Conservation (phyloP, 768 basidiomycete genomes). For the Calocera viscosa region DNA sequence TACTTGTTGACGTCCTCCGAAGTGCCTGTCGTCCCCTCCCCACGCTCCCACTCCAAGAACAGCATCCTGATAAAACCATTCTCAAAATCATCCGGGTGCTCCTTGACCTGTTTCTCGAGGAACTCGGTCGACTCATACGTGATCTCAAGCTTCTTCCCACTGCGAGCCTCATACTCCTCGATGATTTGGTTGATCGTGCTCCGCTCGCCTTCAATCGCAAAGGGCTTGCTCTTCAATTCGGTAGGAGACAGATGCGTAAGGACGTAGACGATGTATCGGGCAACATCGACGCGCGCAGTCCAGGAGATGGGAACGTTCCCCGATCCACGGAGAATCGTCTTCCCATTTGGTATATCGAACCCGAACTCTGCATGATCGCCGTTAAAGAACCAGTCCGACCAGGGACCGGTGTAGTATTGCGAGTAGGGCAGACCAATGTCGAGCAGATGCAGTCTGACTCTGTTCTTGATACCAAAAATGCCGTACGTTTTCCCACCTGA, state of each 20-base stretch:
- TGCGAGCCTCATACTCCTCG: slow-evolving; percentile 16
- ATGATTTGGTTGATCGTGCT: slow-evolving; percentile 18
- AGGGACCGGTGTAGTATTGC: slow-evolving; percentile 17
- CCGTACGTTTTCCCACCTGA: background rate
- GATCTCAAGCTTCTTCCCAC: slow-evolving; percentile 17
- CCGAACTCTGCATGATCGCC: background rate
- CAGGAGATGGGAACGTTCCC: slow-evolving; percentile 17
- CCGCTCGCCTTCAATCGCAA: background rate
- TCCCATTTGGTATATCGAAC: background rate
- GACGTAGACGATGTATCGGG: slow-evolving; percentile 18
- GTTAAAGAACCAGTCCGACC: slow-evolving; percentile 9
- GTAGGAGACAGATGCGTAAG: slow-evolving; percentile 14
- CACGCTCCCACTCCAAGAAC: background rate
- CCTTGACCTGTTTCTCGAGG: slow-evolving; percentile 13
- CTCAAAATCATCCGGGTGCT: slow-evolving; percentile 13
- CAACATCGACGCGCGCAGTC: slow-evolving; percentile 18
- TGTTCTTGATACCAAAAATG: slow-evolving; percentile 8
- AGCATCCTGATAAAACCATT: background rate
- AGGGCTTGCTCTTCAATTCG: background rate
- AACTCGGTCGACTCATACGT: slow-evolving; percentile 14
- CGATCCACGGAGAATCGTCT: slow-evolving; percentile 11
- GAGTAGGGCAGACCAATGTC: slow-evolving; percentile 14
- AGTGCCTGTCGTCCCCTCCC: background rate
- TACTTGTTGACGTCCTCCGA: slow-evolving; percentile 1
- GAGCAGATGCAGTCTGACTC: background rate